Evolutionary conservation across 225 moss, liverwort and hornwort genomes (phyloP), one percentile per base, ranked within the genome.

Genomic region (Marchantia polymorpha): DNA sequence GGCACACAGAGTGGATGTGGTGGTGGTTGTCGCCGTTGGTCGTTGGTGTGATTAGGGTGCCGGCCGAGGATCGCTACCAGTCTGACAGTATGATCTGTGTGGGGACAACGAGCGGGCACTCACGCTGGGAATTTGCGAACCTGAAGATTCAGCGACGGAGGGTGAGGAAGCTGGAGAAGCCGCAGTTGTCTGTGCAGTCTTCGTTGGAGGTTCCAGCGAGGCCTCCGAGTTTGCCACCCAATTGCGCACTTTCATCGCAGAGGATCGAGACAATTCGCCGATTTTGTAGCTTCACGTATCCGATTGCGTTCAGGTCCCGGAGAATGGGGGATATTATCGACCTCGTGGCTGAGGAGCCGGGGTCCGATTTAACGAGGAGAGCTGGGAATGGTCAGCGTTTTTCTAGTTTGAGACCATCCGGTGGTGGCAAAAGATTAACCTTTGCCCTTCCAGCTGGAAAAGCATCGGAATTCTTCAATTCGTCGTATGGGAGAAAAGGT

Each of bases 91-190:
- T 79, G 78, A 60, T 51, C 12, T 68, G 73, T 22, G 54, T 73
- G 60, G 69, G 52, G 39, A 75, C 50, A 60, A 23, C 25, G 39
- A 55, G 75, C 39, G 72, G 48, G 66, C 83, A 61, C 22, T 78
- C 60, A 31, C 31, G 8, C 53, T 66, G 73, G 65, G 73, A 78
- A 17, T 19, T 49, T 1, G 26, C 20, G 10, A 31, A 30, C 22
- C 51, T 71, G 22, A 61, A 69, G 52, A 53, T 70, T 73, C 17
- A 39, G 16, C 69, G 29, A 46, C 60, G 52, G 19, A n/a, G 49
- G 50, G 63, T 30, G 49, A 55, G 64, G 63, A 56, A 52, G 25
- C 46, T 52, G 12, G 31, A 22, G 26, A 70, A 69, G 47, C 73
- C 54, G 29, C 16, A 55, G 9, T 13, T 52, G 52, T 26, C 30